phyloP scores from a whole-genome alignment of 2,329 filamentous ascomycete genomes.

The Akanthomyces muscarius region DNA sequence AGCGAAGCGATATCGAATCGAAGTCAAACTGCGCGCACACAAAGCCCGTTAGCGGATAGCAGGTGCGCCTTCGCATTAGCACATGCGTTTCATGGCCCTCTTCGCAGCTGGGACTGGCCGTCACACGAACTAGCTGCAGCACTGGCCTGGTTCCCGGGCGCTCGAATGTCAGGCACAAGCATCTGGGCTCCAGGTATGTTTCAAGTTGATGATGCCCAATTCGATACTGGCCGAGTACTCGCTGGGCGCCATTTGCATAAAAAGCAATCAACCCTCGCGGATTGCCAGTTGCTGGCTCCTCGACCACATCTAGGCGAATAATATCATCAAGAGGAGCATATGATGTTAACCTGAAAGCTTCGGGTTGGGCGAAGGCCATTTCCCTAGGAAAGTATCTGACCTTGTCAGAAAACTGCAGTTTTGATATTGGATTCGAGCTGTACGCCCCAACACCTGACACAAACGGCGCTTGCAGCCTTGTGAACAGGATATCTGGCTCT shows the following conservation, averaged over 20 bases:
- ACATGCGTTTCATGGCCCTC: neutral
- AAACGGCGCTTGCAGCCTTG: neutral
- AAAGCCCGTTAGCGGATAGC: neutral
- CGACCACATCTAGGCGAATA: neutral
- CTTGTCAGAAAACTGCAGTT: neutral
- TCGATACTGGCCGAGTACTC: conserved; percentile 1
- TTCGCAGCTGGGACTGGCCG: neutral
- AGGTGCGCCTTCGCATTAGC: neutral
- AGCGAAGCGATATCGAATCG: neutral
- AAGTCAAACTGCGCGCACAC: neutral
- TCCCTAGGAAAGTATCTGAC: neutral
- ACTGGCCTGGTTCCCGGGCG: neutral
- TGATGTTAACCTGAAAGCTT: neutral
- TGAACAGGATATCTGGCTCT: conserved; percentile 3
- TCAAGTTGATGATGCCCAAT: neutral
- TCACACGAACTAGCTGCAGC: neutral
- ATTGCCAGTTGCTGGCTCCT: neutral
- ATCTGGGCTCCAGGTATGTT: neutral
- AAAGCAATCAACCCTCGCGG: neutral
- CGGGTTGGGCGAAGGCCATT: neutral
- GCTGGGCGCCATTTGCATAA: neutral
- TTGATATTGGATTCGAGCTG: neutral
- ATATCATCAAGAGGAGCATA: neutral
- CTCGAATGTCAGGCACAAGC: neutral
- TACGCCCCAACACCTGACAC: conserved; percentile 4